A percentile compares a stretch with the other conserved stretches of the same genome.
Evolutionary conservation across 2,329 filamentous ascomycete genomes (phyloP).

Genomic region (Fusarium oligoseptatum): DNA sequence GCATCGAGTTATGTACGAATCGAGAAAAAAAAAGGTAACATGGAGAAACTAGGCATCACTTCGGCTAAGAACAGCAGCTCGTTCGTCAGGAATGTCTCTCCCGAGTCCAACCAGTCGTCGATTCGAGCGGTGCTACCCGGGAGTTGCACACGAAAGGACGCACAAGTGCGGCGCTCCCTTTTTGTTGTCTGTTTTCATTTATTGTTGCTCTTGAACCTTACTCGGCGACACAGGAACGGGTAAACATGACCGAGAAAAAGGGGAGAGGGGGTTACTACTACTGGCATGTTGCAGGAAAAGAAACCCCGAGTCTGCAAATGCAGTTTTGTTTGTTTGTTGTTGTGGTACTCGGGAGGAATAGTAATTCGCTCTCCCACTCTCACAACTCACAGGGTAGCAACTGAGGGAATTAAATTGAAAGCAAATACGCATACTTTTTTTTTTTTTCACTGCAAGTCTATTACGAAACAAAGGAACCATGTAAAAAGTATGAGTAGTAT

Average conservation of each 20-base stretch:
- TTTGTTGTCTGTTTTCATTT: background rate
- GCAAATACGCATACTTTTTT: background rate
- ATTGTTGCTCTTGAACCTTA: background rate
- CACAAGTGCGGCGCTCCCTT: background rate
- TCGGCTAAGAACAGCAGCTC: slow-evolving; percentile 10
- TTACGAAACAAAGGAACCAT: background rate
- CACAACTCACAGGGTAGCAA: background rate
- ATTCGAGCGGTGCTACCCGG: background rate
- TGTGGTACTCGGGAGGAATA: background rate
- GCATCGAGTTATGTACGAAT: background rate
- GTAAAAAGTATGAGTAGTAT: background rate
- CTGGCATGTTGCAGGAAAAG: background rate
- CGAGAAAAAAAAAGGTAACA: background rate
- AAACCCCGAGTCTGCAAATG: background rate
- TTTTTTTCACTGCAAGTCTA: background rate
- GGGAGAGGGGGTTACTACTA: background rate
- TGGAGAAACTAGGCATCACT: slow-evolving; percentile 1
- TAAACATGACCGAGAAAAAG: background rate
- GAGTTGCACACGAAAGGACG: background rate
- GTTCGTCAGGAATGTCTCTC: slow-evolving; percentile 13
- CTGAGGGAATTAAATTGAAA: background rate
- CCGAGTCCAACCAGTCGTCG: slow-evolving; percentile 29
- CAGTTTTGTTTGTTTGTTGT: background rate
- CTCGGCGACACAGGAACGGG: background rate
- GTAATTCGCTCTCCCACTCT: background rate